phyloP scores from a whole-genome alignment of 2,329 filamentous ascomycete genomes.

The Periglandula ipomoeae region DNA sequence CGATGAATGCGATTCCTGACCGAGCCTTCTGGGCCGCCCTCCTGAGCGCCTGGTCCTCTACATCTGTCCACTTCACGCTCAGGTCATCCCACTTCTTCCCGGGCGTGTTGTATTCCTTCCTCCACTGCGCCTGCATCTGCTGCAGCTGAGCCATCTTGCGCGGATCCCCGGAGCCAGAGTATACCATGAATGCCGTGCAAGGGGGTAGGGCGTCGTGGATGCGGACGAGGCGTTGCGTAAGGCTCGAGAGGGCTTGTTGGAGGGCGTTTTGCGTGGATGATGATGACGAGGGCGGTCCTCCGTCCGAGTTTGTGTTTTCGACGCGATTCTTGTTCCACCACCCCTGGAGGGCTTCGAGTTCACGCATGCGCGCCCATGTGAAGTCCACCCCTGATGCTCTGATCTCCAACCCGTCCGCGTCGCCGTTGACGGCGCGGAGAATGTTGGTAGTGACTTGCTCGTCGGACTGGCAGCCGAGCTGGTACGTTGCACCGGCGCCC shows the following conservation, averaged over 20 bases:
- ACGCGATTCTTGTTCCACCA: slow-evolving; percentile 56
- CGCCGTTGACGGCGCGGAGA: slow-evolving; percentile 50
- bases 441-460: slow-evolving; percentile 47
- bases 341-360: slow-evolving; percentile 55
- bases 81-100: slow-evolving; percentile 59
- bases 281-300: slow-evolving; percentile 22
- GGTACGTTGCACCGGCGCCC: slow-evolving; percentile 45
- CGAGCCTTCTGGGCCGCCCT: slow-evolving; percentile 47
- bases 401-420: slow-evolving; percentile 47
- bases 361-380: slow-evolving; percentile 56
- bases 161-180: slow-evolving; percentile 60
- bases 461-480: slow-evolving; percentile 49
- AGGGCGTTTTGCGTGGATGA: slow-evolving; percentile 21
- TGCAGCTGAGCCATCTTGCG: slow-evolving; percentile 55
- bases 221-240: slow-evolving; percentile 40
- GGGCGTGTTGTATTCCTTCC: slow-evolving; percentile 54
- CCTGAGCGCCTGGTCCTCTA: slow-evolving; percentile 53
- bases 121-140: slow-evolving; percentile 50
- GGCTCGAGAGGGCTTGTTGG: slow-evolving; percentile 34
- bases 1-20: slow-evolving; percentile 55
- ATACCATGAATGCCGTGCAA: slow-evolving; percentile 56
- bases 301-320: slow-evolving; percentile 24
- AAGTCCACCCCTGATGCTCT: slow-evolving; percentile 55
- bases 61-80: slow-evolving; percentile 59
- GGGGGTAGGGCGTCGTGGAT: slow-evolving; percentile 52